phyloP scores from a whole-genome alignment of 2,329 filamentous ascomycete genomes.

The Trichoderma sp. region DNA sequence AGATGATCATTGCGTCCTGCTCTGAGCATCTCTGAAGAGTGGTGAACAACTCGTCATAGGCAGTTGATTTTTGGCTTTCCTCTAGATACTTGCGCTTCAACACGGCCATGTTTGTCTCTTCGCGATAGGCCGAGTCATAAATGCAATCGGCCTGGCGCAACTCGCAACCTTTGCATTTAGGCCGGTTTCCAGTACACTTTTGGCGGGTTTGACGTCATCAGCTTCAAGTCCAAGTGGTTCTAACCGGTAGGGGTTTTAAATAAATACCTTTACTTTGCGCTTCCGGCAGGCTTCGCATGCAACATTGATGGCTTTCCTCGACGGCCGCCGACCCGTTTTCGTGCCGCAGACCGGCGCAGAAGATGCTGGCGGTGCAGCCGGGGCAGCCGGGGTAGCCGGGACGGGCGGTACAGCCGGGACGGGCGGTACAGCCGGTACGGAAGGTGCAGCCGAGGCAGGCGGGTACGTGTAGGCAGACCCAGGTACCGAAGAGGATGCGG shows the following conservation, averaged over 20 bases:
- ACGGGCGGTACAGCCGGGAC: too few species aligned
- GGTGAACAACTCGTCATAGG: constrained; percentile 7
- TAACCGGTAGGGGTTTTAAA: not conserved
- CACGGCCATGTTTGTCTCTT: constrained; percentile 1
- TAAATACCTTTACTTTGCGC: constrained; percentile 11
- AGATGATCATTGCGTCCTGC: not conserved
- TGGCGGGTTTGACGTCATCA: not conserved
- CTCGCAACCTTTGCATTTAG: not conserved
- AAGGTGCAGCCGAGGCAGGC: too few species aligned
- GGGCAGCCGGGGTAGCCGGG: too few species aligned
- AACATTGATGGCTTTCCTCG: not conserved
- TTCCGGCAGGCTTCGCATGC: constrained; percentile 14
- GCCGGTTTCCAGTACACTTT: constrained; percentile 13
- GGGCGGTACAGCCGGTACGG: too few species aligned
- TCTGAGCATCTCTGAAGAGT: not conserved
- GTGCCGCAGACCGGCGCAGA: not conserved
- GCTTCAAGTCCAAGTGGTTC: not conserved
- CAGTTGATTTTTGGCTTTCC: not conserved
- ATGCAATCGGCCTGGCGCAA: not conserved
- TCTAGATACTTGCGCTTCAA: constrained; percentile 16
- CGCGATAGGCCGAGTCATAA: not conserved
- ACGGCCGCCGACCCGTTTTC: not conserved
- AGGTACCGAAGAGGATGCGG: not conserved
- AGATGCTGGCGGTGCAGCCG: not conserved
- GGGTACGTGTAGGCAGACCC: not conserved